These are phyloP conservation scores for Platanthera zijinensis DNA, from an alignment of 106 monocot genomes.

Conservation along the genomic window DNA sequence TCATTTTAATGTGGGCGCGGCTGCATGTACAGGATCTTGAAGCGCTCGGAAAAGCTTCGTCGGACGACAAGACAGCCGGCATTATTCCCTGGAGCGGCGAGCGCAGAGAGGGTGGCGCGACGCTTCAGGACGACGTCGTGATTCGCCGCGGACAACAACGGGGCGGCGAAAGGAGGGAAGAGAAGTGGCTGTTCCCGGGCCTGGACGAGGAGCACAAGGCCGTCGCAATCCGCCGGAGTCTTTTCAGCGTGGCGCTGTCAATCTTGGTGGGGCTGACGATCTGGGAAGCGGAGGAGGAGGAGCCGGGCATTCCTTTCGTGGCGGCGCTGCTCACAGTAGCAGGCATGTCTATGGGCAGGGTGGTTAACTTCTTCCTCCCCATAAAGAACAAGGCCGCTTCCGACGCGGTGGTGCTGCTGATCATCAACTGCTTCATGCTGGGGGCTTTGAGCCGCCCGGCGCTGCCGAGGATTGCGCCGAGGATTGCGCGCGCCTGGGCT, in stretches of 20 bases:
- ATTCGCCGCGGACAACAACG: too few relatives aligned
- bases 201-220: too few relatives aligned
- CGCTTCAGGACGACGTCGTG: too few relatives aligned
- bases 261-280: conserved; percentile 63
- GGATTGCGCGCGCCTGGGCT: conserved; percentile 24
- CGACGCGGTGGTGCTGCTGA: conserved; percentile 63
- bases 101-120: too few relatives aligned
- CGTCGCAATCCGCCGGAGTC: conserved; percentile 11
- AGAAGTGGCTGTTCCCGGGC: too few relatives aligned
- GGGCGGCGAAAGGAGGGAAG: too few relatives aligned
- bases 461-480: too few relatives aligned
- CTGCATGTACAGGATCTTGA: too few relatives aligned
- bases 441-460: conserved; percentile 50
- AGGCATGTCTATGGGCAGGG: conserved; percentile 64
- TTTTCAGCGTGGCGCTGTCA: conserved; percentile 59
- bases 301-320: conserved; percentile 66
- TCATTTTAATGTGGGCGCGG: too few relatives aligned
- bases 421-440: conserved; percentile 80
- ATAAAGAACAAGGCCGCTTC: conserved; percentile 64
- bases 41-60: too few relatives aligned
- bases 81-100: too few relatives aligned
- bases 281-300: conserved; percentile 58
- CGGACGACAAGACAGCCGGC: too few relatives aligned
- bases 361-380: conserved; percentile 60
- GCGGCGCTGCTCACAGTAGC: conserved; percentile 70